These are phyloP conservation scores for Pisolithus microcarpus DNA, from an alignment of 768 basidiomycete genomes.

Conservation along the genomic window DNA sequence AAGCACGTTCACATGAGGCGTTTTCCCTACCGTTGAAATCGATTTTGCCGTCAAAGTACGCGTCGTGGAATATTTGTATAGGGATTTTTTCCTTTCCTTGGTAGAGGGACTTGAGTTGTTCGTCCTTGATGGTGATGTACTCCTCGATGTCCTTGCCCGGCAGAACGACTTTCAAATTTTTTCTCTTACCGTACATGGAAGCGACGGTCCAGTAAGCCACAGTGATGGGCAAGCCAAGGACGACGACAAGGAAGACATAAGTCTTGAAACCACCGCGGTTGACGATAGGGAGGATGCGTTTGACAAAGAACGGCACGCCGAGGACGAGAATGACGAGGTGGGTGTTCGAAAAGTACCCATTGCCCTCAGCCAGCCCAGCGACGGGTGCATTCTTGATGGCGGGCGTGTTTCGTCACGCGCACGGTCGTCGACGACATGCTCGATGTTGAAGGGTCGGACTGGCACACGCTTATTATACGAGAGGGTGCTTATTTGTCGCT, in stretches of 20 bases:
- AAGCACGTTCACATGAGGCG: neutral
- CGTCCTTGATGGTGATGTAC: slow-evolving; percentile 88
- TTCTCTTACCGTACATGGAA: slow-evolving; percentile 72
- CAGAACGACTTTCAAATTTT: slow-evolving; percentile 77
- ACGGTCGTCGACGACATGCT: slow-evolving; percentile 42
- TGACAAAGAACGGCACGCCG: slow-evolving; percentile 77
- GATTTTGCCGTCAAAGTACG: slow-evolving; percentile 92
- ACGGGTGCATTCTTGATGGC: slow-evolving; percentile 84
- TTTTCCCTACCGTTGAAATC: slow-evolving; percentile 79
- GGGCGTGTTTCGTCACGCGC: slow-evolving; percentile 56
- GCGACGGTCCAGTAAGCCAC: slow-evolving; percentile 86
- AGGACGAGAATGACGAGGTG: slow-evolving; percentile 75
- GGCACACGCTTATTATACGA: slow-evolving; percentile 8
- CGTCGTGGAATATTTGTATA: slow-evolving; percentile 96
- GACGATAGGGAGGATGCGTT: slow-evolving; percentile 74
- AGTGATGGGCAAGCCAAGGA: slow-evolving; percentile 72
- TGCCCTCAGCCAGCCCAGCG: slow-evolving; percentile 78
- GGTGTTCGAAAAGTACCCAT: slow-evolving; percentile 72
- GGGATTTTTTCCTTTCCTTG: slow-evolving; percentile 86
- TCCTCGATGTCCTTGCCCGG: slow-evolving; percentile 83
- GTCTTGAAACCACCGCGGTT: slow-evolving; percentile 80
- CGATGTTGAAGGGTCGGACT: slow-evolving; percentile 11
- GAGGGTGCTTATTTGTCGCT: slow-evolving; percentile 14
- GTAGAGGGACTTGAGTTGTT: slow-evolving; percentile 72
- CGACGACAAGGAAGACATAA: slow-evolving; percentile 69